Evolutionary conservation across 2,329 filamentous ascomycete genomes (phyloP).

Genomic region (Ceratocystis cacaofunesta): DNA sequence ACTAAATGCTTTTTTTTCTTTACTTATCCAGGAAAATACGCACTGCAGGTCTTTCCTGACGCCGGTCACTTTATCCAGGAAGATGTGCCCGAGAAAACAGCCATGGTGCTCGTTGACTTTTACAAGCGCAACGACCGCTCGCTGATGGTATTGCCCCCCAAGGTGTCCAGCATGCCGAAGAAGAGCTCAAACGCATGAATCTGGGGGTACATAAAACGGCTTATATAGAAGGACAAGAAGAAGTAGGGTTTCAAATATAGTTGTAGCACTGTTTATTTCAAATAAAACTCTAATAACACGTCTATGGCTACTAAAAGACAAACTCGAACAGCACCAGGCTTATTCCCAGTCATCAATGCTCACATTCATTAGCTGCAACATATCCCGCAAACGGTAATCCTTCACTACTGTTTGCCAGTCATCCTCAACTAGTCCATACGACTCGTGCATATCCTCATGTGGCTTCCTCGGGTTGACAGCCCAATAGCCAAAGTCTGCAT

Average conservation of each 20-base stretch:
- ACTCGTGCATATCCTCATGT: slow-evolving; percentile 39
- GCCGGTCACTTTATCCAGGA: slow-evolving; percentile 96
- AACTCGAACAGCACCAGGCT: neutral
- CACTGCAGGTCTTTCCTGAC: slow-evolving; percentile 84
- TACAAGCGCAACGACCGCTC: slow-evolving; percentile 81
- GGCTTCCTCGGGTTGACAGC: slow-evolving; percentile 53
- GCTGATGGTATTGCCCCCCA: slow-evolving; percentile 73
- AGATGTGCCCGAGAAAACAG: slow-evolving; percentile 81
- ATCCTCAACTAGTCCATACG: slow-evolving; percentile 46
- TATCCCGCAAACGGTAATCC: slow-evolving; percentile 48
- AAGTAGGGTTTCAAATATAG: neutral
- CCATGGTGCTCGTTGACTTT: slow-evolving; percentile 74
- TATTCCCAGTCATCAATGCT: slow-evolving; percentile 11
- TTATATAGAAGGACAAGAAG: neutral
- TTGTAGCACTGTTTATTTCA: neutral
- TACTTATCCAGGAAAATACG: slow-evolving; percentile 59
- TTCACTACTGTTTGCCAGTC: slow-evolving; percentile 49
- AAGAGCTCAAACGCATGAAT: slow-evolving; percentile 30
- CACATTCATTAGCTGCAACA: slow-evolving; percentile 37
- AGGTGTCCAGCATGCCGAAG: slow-evolving; percentile 61
- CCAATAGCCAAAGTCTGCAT: slow-evolving; percentile 57
- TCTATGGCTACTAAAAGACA: neutral
- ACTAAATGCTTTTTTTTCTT: neutral
- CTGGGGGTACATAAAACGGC: neutral
- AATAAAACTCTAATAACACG: neutral